These are phyloP conservation scores for Taphrina populina DNA, from an alignment of 1,139 yeast species.

Conservation along the genomic window DNA sequence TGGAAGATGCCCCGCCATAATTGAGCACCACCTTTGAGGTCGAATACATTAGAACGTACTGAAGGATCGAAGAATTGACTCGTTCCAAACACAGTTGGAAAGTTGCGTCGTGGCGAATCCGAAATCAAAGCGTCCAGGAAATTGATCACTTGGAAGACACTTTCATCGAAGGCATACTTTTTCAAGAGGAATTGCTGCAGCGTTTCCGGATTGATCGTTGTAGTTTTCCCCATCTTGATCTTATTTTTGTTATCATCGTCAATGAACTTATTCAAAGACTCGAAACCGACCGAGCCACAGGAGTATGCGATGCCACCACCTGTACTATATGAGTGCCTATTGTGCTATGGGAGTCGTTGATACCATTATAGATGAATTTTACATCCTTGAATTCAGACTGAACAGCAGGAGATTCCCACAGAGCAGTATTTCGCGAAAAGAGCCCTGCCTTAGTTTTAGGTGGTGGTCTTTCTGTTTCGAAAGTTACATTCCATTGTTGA, in stretches of 20 bases:
- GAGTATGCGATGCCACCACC: conserved; percentile 36
- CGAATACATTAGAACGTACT: conserved; percentile 20
- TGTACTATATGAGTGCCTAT: not conserved
- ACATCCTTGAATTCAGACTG: conserved; percentile 33
- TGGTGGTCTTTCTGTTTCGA: conserved; percentile 25
- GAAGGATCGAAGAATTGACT: conserved; percentile 32
- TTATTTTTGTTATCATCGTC: conserved; percentile 24
- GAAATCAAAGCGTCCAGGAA: conserved; percentile 37
- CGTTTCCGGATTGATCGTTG: conserved; percentile 35
- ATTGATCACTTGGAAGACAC: conserved; percentile 34
- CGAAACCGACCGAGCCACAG: conserved; percentile 33
- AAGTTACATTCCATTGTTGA: conserved; percentile 36
- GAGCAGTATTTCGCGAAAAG: conserved; percentile 13
- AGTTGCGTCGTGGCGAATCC: conserved; percentile 33
- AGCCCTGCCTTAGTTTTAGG: conserved; percentile 22
- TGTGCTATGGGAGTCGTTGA: not conserved
- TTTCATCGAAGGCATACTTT: conserved; percentile 34
- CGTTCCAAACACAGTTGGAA: conserved; percentile 34
- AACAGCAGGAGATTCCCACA: conserved; percentile 30
- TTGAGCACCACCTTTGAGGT: conserved; percentile 37
- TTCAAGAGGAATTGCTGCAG: conserved; percentile 33
- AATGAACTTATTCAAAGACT: conserved; percentile 30
- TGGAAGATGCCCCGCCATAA: conserved; percentile 39
- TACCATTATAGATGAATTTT: conserved; percentile 35
- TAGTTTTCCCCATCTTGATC: conserved; percentile 33